Evolutionary conservation across 2,329 filamentous ascomycete genomes (phyloP), one percentile per base, ranked within the genome.

Genomic region (Pestalotiopsis sp.): DNA sequence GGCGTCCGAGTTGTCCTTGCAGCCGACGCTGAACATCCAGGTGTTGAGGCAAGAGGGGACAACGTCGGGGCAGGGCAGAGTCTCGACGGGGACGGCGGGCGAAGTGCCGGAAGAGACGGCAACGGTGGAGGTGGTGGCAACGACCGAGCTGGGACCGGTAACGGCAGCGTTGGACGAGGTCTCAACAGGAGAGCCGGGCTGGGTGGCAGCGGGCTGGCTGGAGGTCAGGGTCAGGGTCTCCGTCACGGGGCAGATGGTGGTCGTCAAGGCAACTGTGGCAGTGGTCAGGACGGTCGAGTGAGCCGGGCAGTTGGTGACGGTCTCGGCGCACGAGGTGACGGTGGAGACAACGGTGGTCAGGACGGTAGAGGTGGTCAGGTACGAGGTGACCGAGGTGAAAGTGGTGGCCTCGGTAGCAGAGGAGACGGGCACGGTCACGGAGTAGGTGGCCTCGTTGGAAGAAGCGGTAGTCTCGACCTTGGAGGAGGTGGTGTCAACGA

Each of bases 11-110:
- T 97, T 97, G 83, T 93, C 90, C 75, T 87, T 86, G 89, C 95
- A 98, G 78, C 88, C 84, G 64, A 92, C 88, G 70, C 86, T 82
- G 79, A 89, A 88, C 76, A 97, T 82, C 93, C 94, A 98, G 76
- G 94, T 97, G 88, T 95, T 96, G 82, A 98, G 84, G 86, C 95
- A 98, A 78, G 90, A 90, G 71, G 95, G 95, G 64, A 98, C 91
- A 62, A 95, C 88, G 31, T 85, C 82, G 68, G 94, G 94, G 82
- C 90, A 89, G 68, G 85, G 82, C 57, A 86, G 81, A 45, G 85
- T 83, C 77, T 82, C 78, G 13, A 81, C 77, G 60, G 85, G 80
- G 49, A 74, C 73, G 52, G 79, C 70, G 31, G 79, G 74, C 61
- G 68, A 69, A 68, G 71, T 75, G 58, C 73, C 75, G 58, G 80